Conservation (phyloP, 2,329 filamentous ascomycete species). For the Metarhizium humberi region DNA sequence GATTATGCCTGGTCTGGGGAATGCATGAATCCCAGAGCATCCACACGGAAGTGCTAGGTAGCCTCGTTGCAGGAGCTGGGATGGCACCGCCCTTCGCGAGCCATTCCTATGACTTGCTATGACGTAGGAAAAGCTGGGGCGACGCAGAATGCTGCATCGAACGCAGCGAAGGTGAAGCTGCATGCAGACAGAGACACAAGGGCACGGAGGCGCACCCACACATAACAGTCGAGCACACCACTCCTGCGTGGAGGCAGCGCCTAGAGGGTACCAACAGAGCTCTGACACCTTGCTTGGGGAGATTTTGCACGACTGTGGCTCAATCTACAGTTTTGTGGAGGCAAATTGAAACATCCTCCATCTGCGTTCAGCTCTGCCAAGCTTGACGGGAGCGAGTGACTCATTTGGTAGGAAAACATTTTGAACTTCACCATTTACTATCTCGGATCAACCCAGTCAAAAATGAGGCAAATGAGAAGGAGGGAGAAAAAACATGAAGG, state of each 20-base stretch:
- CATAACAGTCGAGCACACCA: not conserved
- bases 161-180: not conserved
- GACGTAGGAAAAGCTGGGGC: constrained; percentile 7
- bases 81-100: not conserved
- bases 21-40: not conserved
- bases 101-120: constrained; percentile 10
- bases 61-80: not conserved
- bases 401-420: no score
- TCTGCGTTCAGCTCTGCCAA: not conserved
- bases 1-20: constrained; percentile 1
- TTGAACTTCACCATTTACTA: no score
- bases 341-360: no score
- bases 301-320: not conserved
- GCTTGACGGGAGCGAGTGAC: not conserved
- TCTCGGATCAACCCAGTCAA: no score
- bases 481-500: not conserved
- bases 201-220: not conserved
- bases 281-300: not conserved
- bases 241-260: not conserved
- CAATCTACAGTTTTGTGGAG: not conserved
- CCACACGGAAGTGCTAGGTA: not conserved
- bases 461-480: not conserved
- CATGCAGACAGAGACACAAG: not conserved
- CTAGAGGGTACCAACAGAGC: no score
- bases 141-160: not conserved